phyloP scores from a whole-genome alignment of 306 rosid species.

The Alnus glutinosa region DNA sequence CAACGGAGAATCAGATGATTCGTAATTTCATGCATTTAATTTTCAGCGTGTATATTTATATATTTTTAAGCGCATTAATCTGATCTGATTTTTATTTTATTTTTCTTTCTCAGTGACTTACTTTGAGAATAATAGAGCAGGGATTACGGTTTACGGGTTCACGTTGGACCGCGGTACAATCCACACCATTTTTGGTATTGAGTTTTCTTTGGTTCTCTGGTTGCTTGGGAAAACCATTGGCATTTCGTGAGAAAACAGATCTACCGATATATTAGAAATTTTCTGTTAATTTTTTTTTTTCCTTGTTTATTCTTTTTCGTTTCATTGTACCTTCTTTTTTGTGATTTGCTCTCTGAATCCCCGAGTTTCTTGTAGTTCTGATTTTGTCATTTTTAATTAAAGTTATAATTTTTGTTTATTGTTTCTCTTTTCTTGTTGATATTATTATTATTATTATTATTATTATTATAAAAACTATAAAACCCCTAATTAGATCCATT shows the following conservation, averaged over 20 bases:
- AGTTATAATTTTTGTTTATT: neutral
- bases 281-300: neutral
- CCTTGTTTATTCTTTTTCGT: neutral
- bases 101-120: conserved; percentile 61
- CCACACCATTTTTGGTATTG: conserved; percentile 75
- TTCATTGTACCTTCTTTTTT: no score
- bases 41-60: neutral
- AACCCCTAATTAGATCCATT: no score
- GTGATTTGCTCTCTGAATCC: neutral
- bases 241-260: conserved; percentile 35
- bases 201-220: conserved; percentile 83
- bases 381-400: neutral
- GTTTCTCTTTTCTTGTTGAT: no score
- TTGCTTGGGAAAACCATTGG: conserved; percentile 83
- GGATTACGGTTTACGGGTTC: conserved; percentile 77
- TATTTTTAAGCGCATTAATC: neutral
- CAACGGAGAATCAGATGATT: neutral
- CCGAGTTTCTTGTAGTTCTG: neutral
- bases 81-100: neutral
- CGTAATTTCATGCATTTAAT: no score
- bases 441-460: no score
- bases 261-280: neutral
- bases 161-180: conserved; percentile 77
- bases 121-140: conserved; percentile 85
- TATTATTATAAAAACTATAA: no score